A percentile compares a stretch with the other conserved stretches of the same genome.
phyloP scores from a whole-genome alignment of 768 basidiomycete genomes.

The Candolleomyces eurysporus region DNA sequence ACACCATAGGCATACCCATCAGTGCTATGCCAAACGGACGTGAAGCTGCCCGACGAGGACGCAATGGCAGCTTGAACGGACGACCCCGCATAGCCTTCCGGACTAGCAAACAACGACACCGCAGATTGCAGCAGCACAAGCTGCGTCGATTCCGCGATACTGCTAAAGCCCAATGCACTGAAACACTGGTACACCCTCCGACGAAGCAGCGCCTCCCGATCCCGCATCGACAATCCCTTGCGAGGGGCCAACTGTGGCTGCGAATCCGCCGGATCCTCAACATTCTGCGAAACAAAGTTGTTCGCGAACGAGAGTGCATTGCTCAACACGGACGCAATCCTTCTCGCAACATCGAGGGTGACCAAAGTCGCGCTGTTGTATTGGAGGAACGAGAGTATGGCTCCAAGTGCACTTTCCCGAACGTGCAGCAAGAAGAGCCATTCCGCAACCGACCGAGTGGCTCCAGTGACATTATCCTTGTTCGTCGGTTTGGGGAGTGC shows the following conservation, averaged over 20 bases:
- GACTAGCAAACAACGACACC: constrained; percentile 79
- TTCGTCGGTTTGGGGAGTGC: constrained; percentile 92
- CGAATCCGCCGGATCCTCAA: constrained; percentile 59
- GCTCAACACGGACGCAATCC: constrained; percentile 81
- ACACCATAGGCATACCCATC: constrained; percentile 95
- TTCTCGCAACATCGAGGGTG: constrained; percentile 87
- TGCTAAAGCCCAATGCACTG: constrained; percentile 71
- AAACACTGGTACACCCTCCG: constrained; percentile 90
- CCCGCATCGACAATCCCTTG: constrained; percentile 59
- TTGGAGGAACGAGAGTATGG: constrained; percentile 83
- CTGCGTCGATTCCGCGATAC: constrained; percentile 83
- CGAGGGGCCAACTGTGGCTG: constrained; percentile 28
- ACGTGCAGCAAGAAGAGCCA: constrained; percentile 93
- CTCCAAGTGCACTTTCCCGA: constrained; percentile 85
- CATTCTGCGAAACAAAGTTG: constrained; percentile 69
- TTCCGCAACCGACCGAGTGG: constrained; percentile 67
- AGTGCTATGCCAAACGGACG: constrained; percentile 77
- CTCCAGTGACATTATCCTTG: constrained; percentile 67
- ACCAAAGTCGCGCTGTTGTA: constrained; percentile 75
- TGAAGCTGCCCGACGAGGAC: constrained; percentile 79
- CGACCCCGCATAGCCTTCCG: constrained; percentile 80
- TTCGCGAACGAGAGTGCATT: constrained; percentile 91
- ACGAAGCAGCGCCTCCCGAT: constrained; percentile 80
- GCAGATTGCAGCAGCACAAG: constrained; percentile 75
- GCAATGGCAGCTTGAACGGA: constrained; percentile 91